A percentile compares a stretch with the other conserved stretches of the same genome.
phyloP scores from a whole-genome alignment of 257 asterid genomes.

The Primulina huaijiensis region DNA sequence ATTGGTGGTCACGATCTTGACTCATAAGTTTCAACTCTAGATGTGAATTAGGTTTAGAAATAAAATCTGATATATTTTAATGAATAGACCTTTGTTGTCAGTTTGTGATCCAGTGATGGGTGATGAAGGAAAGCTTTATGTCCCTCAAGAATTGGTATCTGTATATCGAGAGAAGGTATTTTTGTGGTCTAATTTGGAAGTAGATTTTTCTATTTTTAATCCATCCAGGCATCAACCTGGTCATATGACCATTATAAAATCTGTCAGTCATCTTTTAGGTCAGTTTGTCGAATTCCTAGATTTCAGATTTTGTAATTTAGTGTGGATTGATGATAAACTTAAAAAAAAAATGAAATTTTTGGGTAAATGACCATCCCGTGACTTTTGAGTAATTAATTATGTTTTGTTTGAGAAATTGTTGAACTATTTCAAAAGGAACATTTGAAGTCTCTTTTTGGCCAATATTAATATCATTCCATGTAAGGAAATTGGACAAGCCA shows the following conservation, averaged over 20 bases:
- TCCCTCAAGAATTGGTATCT: constrained; percentile 84
- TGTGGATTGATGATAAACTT: constrained; percentile 8
- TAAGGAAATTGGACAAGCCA: neutral
- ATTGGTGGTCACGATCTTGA: neutral
- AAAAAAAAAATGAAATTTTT: neutral
- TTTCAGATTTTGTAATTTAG: constrained; percentile 6
- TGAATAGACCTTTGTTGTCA: constrained; percentile 37
- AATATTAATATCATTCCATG: neutral
- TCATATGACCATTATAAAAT: constrained; percentile 10
- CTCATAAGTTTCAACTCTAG: neutral
- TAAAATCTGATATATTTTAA: constrained; percentile 2
- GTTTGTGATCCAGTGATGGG: constrained; percentile 99
- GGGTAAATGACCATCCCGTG: constrained; percentile 6
- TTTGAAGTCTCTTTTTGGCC: neutral
- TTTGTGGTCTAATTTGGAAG: constrained; percentile 12
- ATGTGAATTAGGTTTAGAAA: constrained; percentile 7
- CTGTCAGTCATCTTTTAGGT: neutral
- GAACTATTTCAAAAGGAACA: neutral
- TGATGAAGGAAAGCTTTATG: constrained; percentile 96
- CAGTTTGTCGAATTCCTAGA: constrained; percentile 2
- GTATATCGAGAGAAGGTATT: constrained; percentile 93
- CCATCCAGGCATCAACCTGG: neutral
- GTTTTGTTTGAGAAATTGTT: constrained; percentile 13
- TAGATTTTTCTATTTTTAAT: neutral
- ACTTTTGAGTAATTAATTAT: neutral